Conservation (phyloP, 495 filamentous ascomycete genomes). For the Melanomma pulvis-pyrius region DNA sequence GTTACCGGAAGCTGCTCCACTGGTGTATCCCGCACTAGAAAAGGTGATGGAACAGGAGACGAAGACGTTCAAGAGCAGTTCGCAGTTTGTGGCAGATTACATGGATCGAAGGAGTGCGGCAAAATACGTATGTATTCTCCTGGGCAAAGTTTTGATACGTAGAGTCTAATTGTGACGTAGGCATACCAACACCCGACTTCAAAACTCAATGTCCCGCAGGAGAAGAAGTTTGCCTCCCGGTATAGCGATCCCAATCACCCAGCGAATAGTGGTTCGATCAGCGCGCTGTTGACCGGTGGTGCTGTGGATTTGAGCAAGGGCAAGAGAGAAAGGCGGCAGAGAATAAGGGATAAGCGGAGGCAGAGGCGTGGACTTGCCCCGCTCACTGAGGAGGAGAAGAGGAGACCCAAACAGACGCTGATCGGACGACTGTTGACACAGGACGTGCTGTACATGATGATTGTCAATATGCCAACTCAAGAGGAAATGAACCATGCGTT, state of each 20-base stretch:
- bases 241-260: slow-evolving; percentile 61
- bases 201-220: slow-evolving; percentile 23
- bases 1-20: slow-evolving; percentile 56
- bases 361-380: slow-evolving; percentile 4
- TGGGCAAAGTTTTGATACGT: slow-evolving; percentile 27
- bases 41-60: slow-evolving; percentile 43
- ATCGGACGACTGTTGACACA: slow-evolving; percentile 38
- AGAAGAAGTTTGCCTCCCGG: slow-evolving; percentile 50
- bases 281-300: slow-evolving; percentile 45
- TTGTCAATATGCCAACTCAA: slow-evolving; percentile 43
- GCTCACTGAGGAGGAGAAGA: slow-evolving; percentile 5
- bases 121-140: slow-evolving; percentile 54
- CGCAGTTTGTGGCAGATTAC: slow-evolving; percentile 56
- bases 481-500: slow-evolving; percentile 24
- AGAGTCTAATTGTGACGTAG: background rate
- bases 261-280: slow-evolving; percentile 47
- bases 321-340: background rate
- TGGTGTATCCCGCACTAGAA: slow-evolving; percentile 60
- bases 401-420: background rate
- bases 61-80: slow-evolving; percentile 43
- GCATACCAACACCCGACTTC: slow-evolving; percentile 32
- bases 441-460: slow-evolving; percentile 43
- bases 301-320: slow-evolving; percentile 2
- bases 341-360: slow-evolving; percentile 3
- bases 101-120: slow-evolving; percentile 56